phyloP scores from a whole-genome alignment of 345 rosid genomes.

The Bruguiera parviflora region DNA sequence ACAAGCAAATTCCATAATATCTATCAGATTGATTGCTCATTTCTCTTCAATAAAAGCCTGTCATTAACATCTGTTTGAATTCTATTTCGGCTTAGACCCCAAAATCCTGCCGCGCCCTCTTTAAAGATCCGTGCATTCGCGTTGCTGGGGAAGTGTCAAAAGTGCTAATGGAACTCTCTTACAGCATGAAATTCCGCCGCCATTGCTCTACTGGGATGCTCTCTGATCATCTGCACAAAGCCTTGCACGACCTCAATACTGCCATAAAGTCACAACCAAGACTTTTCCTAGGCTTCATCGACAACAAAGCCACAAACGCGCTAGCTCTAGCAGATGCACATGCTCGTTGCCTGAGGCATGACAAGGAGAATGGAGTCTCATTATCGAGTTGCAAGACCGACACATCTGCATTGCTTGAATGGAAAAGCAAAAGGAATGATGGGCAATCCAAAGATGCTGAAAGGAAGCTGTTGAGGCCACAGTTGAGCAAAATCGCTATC shows the following conservation, averaged over 20 bases:
- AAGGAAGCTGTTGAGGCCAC: conserved; percentile 59
- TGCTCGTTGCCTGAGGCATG: no score
- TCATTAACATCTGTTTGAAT: no score
- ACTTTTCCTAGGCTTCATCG: no score
- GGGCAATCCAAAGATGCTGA: conserved; percentile 29
- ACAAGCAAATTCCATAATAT: no score
- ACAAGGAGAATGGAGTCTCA: no score
- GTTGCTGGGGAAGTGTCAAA: conserved; percentile 63
- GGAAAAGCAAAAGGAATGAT: conserved; percentile 43
- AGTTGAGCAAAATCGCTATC: conserved; percentile 57
- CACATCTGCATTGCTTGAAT: conserved; percentile 53
- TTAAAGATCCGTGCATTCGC: conserved; percentile 74
- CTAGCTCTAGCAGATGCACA: no score
- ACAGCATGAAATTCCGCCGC: conserved; percentile 53
- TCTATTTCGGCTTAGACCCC: no score
- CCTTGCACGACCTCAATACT: conserved; percentile 45
- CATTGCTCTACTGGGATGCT: conserved; percentile 57
- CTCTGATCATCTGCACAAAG: conserved; percentile 73
- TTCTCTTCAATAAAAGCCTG: no score
- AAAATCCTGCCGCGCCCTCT: conserved; percentile 51
- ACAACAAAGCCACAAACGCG: no score
- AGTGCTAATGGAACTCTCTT: conserved; percentile 57
- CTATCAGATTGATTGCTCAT: no score
- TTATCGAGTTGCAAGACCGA: conserved; percentile 53
- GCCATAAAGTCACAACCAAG: no score